Evolutionary conservation across 2,329 filamentous ascomycete genomes (phyloP).

Genomic region (Neocucurbitaria cava): DNA sequence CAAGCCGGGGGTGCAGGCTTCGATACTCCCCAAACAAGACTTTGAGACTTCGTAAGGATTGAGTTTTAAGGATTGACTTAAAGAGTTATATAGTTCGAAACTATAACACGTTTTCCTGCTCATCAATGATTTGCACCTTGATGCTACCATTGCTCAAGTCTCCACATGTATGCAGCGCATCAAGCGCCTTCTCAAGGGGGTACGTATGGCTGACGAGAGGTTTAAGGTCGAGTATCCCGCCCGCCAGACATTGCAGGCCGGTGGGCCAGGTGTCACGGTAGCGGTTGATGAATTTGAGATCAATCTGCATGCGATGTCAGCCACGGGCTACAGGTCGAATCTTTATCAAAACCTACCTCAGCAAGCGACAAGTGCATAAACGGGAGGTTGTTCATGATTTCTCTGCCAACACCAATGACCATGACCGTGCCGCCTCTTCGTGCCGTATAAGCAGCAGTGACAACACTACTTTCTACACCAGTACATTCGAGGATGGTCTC

Average conservation of each 20-base stretch:
- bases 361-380: slow-evolving; percentile 71
- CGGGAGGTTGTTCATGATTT: slow-evolving; percentile 69
- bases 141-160: slow-evolving; percentile 63
- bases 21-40: too few relatives aligned
- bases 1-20: too few relatives aligned
- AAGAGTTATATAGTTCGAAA: background rate
- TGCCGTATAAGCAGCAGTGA: slow-evolving; percentile 64
- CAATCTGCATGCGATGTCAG: slow-evolving; percentile 56
- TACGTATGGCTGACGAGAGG: slow-evolving; percentile 69
- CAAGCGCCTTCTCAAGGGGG: slow-evolving; percentile 66
- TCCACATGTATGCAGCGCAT: slow-evolving; percentile 63
- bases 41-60: too few relatives aligned
- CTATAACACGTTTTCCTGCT: slow-evolving; percentile 36
- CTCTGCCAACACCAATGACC: slow-evolving; percentile 69
- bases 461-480: slow-evolving; percentile 68
- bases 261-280: slow-evolving; percentile 74
- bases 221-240: slow-evolving; percentile 67
- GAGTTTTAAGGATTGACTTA: too few relatives aligned
- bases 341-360: slow-evolving; percentile 54
- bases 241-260: slow-evolving; percentile 66
- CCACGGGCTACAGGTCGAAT: background rate
- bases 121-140: slow-evolving; percentile 67
- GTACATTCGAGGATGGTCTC: slow-evolving; percentile 70
- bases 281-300: slow-evolving; percentile 74
- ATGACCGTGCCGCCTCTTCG: slow-evolving; percentile 67